A percentile compares a stretch with the other conserved stretches of the same genome.
These are phyloP conservation scores for Dendrobium catenatum DNA, from an alignment of 106 monocot species.

Conservation along the genomic window DNA sequence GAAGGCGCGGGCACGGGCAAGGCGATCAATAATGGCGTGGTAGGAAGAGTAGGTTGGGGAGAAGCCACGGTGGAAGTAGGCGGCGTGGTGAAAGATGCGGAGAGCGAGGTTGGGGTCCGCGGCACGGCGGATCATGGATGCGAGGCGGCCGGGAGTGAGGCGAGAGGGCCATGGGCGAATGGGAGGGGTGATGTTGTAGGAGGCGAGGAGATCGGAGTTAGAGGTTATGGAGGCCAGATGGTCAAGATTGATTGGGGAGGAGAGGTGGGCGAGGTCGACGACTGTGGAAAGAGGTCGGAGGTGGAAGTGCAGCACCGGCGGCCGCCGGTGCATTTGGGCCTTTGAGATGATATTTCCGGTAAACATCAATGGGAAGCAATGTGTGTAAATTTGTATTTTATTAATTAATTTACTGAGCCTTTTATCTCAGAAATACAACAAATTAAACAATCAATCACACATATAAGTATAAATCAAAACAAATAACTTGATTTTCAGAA, in stretches of 20 bases:
- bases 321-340: not conserved
- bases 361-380: too few species aligned
- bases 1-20: conserved; percentile 37
- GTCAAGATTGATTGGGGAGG: conserved; percentile 22
- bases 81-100: conserved; percentile 53
- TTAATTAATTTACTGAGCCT: too few species aligned
- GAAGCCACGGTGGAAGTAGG: conserved; percentile 40
- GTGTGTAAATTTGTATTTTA: too few species aligned
- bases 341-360: too few species aligned
- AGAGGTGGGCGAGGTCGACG: conserved; percentile 32
- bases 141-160: conserved; percentile 47
- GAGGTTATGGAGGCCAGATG: conserved; percentile 35
- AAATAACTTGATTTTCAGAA: too few species aligned
- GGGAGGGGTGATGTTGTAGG: conserved; percentile 65
- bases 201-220: conserved; percentile 29
- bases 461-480: too few species aligned
- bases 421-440: too few species aligned
- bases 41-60: conserved; percentile 20
- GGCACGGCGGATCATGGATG: conserved; percentile 47
- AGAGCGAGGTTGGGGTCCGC: conserved; percentile 28
- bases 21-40: conserved; percentile 31
- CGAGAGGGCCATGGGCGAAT: conserved; percentile 53
- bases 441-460: too few species aligned
- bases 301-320: not conserved
- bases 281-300: conserved; percentile 27